Base-by-base conservation (phyloP, 208 protist genomes). In the Trypanosoma brucei region DNA sequence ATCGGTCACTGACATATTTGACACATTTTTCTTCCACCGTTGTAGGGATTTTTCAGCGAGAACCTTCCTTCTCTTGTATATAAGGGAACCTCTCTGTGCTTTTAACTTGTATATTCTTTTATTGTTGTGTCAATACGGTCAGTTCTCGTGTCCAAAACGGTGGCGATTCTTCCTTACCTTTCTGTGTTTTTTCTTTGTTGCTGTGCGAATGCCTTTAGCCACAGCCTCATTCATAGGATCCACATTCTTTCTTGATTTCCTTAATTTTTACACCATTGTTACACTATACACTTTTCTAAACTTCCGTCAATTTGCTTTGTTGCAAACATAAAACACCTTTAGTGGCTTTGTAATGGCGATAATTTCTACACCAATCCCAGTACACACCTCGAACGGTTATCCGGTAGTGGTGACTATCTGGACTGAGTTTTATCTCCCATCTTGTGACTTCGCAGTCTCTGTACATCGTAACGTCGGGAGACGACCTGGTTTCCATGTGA, bases 131-230 rank as follows among this genome's bases (percentile, higher is more conserved):
- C n/a, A n/a, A n/a, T n/a, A n/a, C n/a, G n/a, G 3, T 36, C 0
- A 66, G 52, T 40, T 72, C 67, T 34, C 44, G 49, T 13, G 67
- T 60, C 67, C 57, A 72, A 36, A 59, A 56, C 14, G 67, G 67
- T 11, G 59, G 39, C 14, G 31, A 14, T n/a, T 2, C 13, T 7
- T 2, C 2, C 48, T 40, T 11, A 34, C 11, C 60, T 33, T 2
- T 22, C 22, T 22, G 22, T 22, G 0, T 22, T 22, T 22, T 22
- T 22, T 22, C 22, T 22, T 22, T 22, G 22, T 0, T 22, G 22
- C 22, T 22, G 0, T 22, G 22, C 22, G 0, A 22, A 22, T 22
- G 22, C 22, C 22, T 22, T 22, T 22, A 22, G 22, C 22, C 22
- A 22, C 22, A 22, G 22, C 22, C 22, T 22, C 22, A 22, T 22